Conservation (phyloP, 2,329 filamentous ascomycete species). For the Neonectria neomacrospora region DNA sequence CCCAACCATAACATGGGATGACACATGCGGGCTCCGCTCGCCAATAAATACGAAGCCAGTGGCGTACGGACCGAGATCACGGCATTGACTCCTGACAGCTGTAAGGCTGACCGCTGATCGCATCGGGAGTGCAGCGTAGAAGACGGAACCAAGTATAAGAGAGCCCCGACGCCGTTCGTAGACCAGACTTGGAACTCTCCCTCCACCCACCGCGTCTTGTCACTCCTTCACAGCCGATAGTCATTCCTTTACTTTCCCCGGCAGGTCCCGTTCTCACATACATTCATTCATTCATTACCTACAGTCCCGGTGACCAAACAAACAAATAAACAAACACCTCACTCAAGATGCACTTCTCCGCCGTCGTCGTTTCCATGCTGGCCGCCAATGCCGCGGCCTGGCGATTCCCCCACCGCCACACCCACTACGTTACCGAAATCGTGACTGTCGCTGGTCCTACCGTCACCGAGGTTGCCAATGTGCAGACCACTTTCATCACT, state of each 20-base stretch:
- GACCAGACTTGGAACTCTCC: neutral
- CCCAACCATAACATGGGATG: constrained; percentile 22
- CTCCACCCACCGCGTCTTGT: constrained; percentile 21
- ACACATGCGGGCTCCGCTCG: constrained; percentile 6
- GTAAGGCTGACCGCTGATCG: neutral
- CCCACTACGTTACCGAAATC: constrained; percentile 17
- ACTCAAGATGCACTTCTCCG: constrained; percentile 27
- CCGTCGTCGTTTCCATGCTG: constrained; percentile 20
- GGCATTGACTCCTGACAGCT: neutral
- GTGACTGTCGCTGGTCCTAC: constrained; percentile 27
- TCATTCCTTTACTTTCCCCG: constrained; percentile 12
- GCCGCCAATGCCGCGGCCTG: constrained; percentile 35
- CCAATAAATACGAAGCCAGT: constrained; percentile 12
- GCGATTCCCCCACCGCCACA: constrained; percentile 9
- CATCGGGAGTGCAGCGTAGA: neutral
- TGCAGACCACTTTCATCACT: neutral
- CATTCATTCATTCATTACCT: neutral
- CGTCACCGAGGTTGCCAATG: constrained; percentile 8
- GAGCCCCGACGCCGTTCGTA: neutral
- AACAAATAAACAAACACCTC: neutral
- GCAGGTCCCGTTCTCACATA: constrained; percentile 24
- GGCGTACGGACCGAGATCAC: neutral
- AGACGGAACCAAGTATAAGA: constrained; percentile 12
- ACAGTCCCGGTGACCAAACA: constrained; percentile 25
- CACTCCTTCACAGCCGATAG: constrained; percentile 21